phyloP scores from a whole-genome alignment of 306 rosid genomes.

The Medicago arabica region DNA sequence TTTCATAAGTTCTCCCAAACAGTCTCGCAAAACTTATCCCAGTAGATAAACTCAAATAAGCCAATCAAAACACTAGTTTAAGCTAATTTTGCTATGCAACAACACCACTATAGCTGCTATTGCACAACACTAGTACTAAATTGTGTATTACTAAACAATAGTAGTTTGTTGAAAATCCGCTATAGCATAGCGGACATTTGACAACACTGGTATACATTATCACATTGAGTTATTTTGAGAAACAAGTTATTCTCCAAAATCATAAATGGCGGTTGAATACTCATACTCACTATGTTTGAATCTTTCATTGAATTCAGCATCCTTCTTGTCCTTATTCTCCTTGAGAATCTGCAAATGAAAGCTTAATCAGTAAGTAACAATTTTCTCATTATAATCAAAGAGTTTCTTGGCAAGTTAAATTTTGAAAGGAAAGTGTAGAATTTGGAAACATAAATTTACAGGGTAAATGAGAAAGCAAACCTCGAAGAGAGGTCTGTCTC shows the following conservation, averaged over 20 bases:
- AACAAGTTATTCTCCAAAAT: slow-evolving; percentile 1
- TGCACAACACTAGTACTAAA: neutral
- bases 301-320: slow-evolving; percentile 90
- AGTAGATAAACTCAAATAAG: too few species aligned
- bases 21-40: too few species aligned
- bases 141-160: neutral
- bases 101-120: neutral
- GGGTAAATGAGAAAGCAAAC: slow-evolving; percentile 48
- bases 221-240: slow-evolving; percentile 3
- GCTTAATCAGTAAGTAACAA: neutral
- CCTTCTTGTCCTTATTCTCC: slow-evolving; percentile 90
- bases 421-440: too few species aligned
- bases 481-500: slow-evolving; percentile 92
- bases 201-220: neutral
- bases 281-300: slow-evolving; percentile 94
- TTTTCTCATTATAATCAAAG: too few species aligned
- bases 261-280: slow-evolving; percentile 27
- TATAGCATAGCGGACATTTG: neutral
- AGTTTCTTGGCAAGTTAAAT: too few species aligned
- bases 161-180: neutral
- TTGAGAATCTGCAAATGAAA: slow-evolving; percentile 66
- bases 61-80: too few species aligned
- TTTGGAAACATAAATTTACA: too few species aligned
- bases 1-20: too few species aligned
- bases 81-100: neutral